These are phyloP conservation scores for Rhododendron molle DNA, from an alignment of 148 eudicot genomes.

Conservation along the genomic window DNA sequence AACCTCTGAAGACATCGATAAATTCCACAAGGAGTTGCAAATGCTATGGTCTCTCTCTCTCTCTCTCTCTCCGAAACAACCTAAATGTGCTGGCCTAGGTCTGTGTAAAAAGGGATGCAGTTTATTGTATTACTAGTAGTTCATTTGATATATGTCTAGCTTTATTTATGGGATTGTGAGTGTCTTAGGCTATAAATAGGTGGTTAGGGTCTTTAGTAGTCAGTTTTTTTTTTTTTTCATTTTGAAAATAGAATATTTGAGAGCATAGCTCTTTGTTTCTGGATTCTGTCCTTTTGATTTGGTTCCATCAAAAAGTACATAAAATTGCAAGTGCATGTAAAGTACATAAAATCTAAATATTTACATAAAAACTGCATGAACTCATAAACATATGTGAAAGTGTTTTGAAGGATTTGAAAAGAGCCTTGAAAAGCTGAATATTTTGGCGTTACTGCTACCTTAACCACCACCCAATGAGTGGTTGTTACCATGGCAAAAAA, in stretches of 20 bases:
- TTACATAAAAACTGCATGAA: neutral
- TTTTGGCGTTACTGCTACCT: neutral
- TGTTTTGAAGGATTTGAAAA: neutral
- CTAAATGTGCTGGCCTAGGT: neutral
- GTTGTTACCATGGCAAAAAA: neutral
- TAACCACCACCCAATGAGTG: neutral
- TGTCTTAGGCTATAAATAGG: neutral
- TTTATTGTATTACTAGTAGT: neutral
- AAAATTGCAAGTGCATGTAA: neutral
- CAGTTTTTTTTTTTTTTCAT: neutral
- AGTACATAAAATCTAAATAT: neutral
- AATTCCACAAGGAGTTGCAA: constrained; percentile 81
- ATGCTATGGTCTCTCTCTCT: constrained; percentile 50
- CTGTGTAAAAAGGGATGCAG: neutral
- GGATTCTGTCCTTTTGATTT: neutral
- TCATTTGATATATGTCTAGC: neutral
- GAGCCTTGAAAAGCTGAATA: neutral
- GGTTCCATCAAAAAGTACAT: neutral
- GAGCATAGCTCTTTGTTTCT: neutral
- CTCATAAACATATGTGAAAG: neutral
- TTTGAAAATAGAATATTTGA: neutral
- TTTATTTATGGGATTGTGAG: neutral
- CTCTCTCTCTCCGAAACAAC: neutral
- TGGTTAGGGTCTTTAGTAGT: neutral
- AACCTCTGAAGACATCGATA: constrained; percentile 80